phyloP scores from a whole-genome alignment of 164 flowering plant species.

The Aristolochia californica region DNA sequence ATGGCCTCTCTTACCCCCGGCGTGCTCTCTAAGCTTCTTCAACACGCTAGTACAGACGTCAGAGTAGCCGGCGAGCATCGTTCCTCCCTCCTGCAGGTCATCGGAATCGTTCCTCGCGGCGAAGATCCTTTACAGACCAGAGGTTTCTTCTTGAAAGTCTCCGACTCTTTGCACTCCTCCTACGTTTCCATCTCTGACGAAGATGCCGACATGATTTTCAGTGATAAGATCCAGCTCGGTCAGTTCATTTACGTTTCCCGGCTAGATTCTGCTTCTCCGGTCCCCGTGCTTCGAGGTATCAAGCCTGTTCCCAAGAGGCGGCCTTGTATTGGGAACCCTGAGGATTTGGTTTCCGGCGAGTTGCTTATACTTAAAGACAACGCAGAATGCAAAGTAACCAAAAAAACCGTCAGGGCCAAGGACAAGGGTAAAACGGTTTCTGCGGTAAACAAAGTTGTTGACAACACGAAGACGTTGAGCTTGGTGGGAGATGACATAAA shows the following conservation, averaged over 20 bases:
- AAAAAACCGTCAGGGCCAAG: no score
- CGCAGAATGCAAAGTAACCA: no score
- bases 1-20: slow-evolving; percentile 65
- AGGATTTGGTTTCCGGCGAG: slow-evolving; percentile 39
- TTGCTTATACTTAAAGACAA: slow-evolving; percentile 5
- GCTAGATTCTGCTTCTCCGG: slow-evolving; percentile 36
- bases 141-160: slow-evolving; percentile 52
- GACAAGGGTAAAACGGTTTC: no score
- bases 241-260: slow-evolving; percentile 45
- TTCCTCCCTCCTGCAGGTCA: slow-evolving; percentile 43
- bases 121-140: slow-evolving; percentile 28
- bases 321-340: slow-evolving; percentile 46
- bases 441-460: neutral
- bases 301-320: slow-evolving; percentile 36
- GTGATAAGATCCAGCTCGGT: slow-evolving; percentile 50
- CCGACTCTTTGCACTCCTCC: slow-evolving; percentile 53
- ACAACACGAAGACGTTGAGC: slow-evolving; percentile 3
- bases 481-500: slow-evolving; percentile 10
- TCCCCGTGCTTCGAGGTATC: slow-evolving; percentile 48
- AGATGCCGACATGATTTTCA: slow-evolving; percentile 36
- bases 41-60: slow-evolving; percentile 28
- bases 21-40: slow-evolving; percentile 38
- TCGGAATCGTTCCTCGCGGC: slow-evolving; percentile 39
- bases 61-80: slow-evolving; percentile 51
- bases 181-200: slow-evolving; percentile 42